Evolutionary conservation across 108 stramenopile genomes (phyloP).

Genomic region (Nitzschia putrida): DNA sequence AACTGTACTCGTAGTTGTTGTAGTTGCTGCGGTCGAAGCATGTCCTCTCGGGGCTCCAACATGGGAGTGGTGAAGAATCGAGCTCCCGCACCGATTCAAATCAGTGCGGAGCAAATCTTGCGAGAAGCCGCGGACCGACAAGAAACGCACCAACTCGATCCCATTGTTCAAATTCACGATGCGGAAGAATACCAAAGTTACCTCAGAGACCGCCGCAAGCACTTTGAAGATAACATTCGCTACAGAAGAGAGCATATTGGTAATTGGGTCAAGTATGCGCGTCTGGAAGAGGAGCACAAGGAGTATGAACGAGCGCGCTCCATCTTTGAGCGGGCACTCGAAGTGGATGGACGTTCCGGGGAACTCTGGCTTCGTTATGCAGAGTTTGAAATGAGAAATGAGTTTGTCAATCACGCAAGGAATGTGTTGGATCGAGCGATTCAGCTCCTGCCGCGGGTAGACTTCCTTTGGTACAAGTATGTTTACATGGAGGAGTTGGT

Average conservation of each 20-base stretch:
- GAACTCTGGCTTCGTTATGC: slow-evolving; percentile 97
- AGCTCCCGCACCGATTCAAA: slow-evolving; percentile 98
- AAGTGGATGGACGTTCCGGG: slow-evolving; percentile 88
- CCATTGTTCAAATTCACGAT: slow-evolving; percentile 91
- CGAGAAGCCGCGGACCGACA: slow-evolving; percentile 96
- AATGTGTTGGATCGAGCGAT: slow-evolving; percentile 98
- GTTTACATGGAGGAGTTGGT: slow-evolving; percentile 99
- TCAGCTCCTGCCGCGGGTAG: slow-evolving; percentile 91
- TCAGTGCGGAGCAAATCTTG: slow-evolving; percentile 98
- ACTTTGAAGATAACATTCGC: slow-evolving; percentile 95
- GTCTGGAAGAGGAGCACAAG: slow-evolving; percentile 97
- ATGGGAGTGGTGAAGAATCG: slow-evolving; percentile 91
- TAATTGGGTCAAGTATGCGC: slow-evolving; percentile 97
- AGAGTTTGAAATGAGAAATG: slow-evolving; percentile 97
- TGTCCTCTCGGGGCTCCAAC: neutral
- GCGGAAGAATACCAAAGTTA: slow-evolving; percentile 95
- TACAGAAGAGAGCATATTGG: slow-evolving; percentile 93
- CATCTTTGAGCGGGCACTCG: slow-evolving; percentile 96
- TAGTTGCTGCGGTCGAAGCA: neutral
- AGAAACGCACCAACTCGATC: slow-evolving; percentile 72
- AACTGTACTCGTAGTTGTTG: too few relatives aligned
- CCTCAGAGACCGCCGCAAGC: slow-evolving; percentile 90
- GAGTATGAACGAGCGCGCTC: slow-evolving; percentile 95
- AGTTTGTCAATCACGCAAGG: slow-evolving; percentile 97
- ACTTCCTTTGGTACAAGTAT: slow-evolving; percentile 99